Conservation (phyloP, 345 rosid species). For the Murraya paniculata region DNA sequence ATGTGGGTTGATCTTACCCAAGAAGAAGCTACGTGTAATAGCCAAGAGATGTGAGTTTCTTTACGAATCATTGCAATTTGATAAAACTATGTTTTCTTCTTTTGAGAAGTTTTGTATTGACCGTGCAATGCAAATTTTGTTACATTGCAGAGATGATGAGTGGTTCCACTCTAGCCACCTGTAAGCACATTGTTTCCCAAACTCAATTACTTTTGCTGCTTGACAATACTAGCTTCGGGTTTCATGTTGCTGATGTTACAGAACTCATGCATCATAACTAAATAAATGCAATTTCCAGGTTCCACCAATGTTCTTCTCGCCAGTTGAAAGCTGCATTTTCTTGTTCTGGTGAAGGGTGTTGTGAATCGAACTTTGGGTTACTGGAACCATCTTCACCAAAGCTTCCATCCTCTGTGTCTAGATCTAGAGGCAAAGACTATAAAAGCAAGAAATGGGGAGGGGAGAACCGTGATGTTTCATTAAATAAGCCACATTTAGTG, state of each 20-base stretch:
- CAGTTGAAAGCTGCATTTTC: conserved; percentile 45
- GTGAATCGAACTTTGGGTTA: conserved; percentile 21
- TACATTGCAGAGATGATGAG: conserved; percentile 43
- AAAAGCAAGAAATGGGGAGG: conserved; percentile 29
- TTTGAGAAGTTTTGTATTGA: not conserved
- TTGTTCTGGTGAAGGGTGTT: conserved; percentile 25
- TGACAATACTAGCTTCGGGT: not conserved
- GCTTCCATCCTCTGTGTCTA: conserved; percentile 50
- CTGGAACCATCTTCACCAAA: conserved; percentile 32
- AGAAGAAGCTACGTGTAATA: conserved; percentile 23
- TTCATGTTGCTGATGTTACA: not conserved
- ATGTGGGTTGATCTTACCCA: conserved; percentile 42
- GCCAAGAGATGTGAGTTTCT: conserved; percentile 31
- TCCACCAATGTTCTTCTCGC: conserved; percentile 51
- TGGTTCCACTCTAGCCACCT: conserved; percentile 50
- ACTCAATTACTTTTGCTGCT: not conserved
- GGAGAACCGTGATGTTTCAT: conserved; percentile 13
- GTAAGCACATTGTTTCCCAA: conserved; percentile 35
- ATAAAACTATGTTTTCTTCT: not conserved
- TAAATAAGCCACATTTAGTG: conserved; percentile 25
- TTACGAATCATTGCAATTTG: not conserved
- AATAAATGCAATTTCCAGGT: conserved; percentile 34
- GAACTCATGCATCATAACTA: not conserved
- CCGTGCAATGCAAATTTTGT: conserved; percentile 1
- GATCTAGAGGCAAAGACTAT: conserved; percentile 61